Conservation (phyloP, 805 yeast species). For the Zygotorulaspora florentina region DNA sequence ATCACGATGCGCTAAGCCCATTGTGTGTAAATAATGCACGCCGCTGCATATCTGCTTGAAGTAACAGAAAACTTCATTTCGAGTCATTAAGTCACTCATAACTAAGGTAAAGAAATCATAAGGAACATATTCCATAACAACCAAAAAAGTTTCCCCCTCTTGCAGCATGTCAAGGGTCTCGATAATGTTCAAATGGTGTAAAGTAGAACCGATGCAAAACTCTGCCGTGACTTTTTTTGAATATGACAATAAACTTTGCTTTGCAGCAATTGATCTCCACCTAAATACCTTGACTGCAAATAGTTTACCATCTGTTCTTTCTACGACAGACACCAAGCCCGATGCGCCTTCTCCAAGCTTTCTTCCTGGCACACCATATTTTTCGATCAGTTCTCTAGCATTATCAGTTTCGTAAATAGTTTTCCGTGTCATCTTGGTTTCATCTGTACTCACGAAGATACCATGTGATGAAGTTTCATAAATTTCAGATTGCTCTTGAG, state of each 20-base stretch:
- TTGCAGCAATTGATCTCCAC: constrained; percentile 43
- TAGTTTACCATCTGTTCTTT: constrained; percentile 54
- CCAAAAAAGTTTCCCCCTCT: constrained; percentile 58
- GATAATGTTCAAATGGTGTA: constrained; percentile 75
- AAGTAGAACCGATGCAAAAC: constrained; percentile 71
- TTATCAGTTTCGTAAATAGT: constrained; percentile 39
- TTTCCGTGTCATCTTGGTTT: constrained; percentile 22
- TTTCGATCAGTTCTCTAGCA: constrained; percentile 44
- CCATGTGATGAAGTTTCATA: constrained; percentile 9
- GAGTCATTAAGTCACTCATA: constrained; percentile 78
- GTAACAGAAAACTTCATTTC: constrained; percentile 70
- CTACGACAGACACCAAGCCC: constrained; percentile 82
- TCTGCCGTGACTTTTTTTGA: constrained; percentile 76
- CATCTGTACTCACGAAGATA: constrained; percentile 11
- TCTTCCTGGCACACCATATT: constrained; percentile 72
- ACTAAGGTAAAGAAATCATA: constrained; percentile 90
- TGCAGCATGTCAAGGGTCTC: constrained; percentile 75
- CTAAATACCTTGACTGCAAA: constrained; percentile 89
- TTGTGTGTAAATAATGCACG: constrained; percentile 65
- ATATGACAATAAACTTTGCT: constrained; percentile 47
- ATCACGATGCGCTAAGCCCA: constrained; percentile 91
- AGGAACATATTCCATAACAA: constrained; percentile 91
- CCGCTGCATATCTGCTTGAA: constrained; percentile 78
- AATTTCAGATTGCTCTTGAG: constrained; percentile 2
- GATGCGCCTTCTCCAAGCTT: constrained; percentile 91